Evolutionary conservation across 345 rosid genomes (phyloP), one percentile per base, ranked within the genome.

Genomic region (Euphorbia pulcherrima): DNA sequence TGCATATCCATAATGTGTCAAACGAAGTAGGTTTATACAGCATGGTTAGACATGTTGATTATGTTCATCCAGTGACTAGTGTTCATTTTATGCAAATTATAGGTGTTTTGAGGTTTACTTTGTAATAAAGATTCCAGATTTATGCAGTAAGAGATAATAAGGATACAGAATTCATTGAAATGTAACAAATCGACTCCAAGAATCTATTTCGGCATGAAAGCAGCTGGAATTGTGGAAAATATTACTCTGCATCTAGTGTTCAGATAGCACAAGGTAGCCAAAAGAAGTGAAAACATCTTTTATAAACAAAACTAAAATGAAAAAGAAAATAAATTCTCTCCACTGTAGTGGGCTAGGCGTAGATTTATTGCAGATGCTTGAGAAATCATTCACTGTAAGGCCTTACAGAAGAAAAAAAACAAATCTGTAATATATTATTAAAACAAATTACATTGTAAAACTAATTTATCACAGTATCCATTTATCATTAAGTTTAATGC

Each of bases 11-110:
- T 23, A 5, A 52, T 52, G 28, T 52, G 23, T 20, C 23, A 44
- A 44, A 44, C n/a, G 28, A 20, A 12, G 18, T 37, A 20, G 2
- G 18, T 60, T 7, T 41, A 27, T 6, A 4, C n/a, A 23, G 52
- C n/a, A n/a, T n/a, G n/a, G 54, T 69, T 24, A 72, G 13, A 26
- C 3, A 48, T 61, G 41, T 46, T 26, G 17, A 73, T 62, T 21
- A 59, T 60, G 41, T 8, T 58, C 47, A n/a, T 35, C n/a, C n/a
- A n/a, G n/a, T n/a, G n/a, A n/a, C 16, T 20, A 44, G 16, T 60
- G 35, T 59, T 60, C 20, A n/a, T n/a, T 60, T 37, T 20, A n/a
- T 20, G 47, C 26, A 35, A 33, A 60, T 16, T 60, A 60, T 0
- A 6, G 64, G 17, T 13, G 7, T 60, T 60, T 60, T 2, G 9